Conservation (phyloP, 2,329 filamentous ascomycete species). For the Fusarium aywerte region DNA sequence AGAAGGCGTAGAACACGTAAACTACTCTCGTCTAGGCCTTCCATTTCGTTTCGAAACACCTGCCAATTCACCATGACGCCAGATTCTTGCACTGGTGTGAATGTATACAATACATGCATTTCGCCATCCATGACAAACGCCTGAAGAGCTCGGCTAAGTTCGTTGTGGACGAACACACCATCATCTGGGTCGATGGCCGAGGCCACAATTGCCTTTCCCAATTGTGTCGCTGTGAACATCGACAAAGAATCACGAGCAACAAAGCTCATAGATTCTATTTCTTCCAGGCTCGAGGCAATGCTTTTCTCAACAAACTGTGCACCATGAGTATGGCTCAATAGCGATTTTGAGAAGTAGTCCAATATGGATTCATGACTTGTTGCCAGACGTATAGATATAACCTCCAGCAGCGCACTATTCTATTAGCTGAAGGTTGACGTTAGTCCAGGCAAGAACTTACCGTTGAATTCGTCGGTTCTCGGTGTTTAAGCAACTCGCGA, state of each 20-base stretch:
- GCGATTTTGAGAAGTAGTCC: constrained; percentile 75
- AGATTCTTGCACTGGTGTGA: constrained; percentile 75
- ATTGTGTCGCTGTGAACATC: constrained; percentile 68
- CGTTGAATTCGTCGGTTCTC: constrained; percentile 76
- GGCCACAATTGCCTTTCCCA: constrained; percentile 77
- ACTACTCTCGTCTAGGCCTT: constrained; percentile 75
- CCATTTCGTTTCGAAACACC: constrained; percentile 76
- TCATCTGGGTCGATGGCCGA: constrained; percentile 80
- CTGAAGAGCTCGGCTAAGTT: constrained; percentile 72
- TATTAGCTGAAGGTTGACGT: constrained; percentile 19
- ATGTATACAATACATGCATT: constrained; percentile 81
- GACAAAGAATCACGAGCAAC: constrained; percentile 61
- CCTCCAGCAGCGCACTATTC: constrained; percentile 74
- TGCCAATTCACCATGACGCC: constrained; percentile 74
- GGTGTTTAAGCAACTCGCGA: constrained; percentile 74
- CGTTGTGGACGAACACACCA: constrained; percentile 76
- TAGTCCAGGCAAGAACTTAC: constrained; percentile 49
- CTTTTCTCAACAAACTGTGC: constrained; percentile 61
- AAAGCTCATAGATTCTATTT: constrained; percentile 66
- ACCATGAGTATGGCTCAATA: constrained; percentile 69
- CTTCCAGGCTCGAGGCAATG: constrained; percentile 68
- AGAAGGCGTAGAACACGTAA: constrained; percentile 74
- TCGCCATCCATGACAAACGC: constrained; percentile 85
- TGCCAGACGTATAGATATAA: constrained; percentile 74
- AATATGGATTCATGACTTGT: constrained; percentile 71